Evolutionary conservation across 495 filamentous ascomycete genomes (phyloP), one percentile per base, ranked within the genome.

Genomic region (Aspergillus hancockii): DNA sequence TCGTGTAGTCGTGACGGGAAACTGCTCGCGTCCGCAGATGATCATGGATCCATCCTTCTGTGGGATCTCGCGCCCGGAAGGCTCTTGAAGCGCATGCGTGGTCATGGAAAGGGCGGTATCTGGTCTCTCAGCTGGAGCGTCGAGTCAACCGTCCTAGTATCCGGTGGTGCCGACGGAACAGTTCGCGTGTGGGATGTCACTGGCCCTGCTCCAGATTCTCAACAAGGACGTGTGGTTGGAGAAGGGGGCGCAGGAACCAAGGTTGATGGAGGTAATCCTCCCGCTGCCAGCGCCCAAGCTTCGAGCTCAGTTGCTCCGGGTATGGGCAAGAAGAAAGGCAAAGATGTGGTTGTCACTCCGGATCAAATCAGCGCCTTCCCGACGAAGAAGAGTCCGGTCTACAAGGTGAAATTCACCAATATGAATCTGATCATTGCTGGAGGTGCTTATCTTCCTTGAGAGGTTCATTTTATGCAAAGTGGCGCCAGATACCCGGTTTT

Each of bases 341-440:
- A 97, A 74, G 93, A 97, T 59, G 88, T 92, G 6, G 88, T 90
- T 59, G 89, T 97, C 28, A 94, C 90, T 2, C 85, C 91, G 0
- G 94, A 98, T 67, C 93, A 98, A 75, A 91, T 98, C 73, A 88
- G 85, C 61, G 92, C 89, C 4, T 97, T 96, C 66, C 87, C 90
- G 0, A 97, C 94, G 18, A 98, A 98, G 83, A 96, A 94, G 78
- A 91, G 88, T 22, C 92, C 94, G 3, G 90, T 98, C 8, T 88
- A 94, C 71, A 96, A 93, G 79, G 93, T 96, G 49, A 84, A 86
- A 67, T 97, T 96, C 69, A 97, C 94, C 3, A 81, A 89, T 52
- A 94, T 93, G 87, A 98, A 98, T 63, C 71, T 98, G 64, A 85
- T 97, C 16, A 74, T 98, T 53, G 92, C 92, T 12, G 92, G 86